Evolutionary conservation across 2,329 filamentous ascomycete genomes (phyloP).

Genomic region (Lasiodiplodia sp.): DNA sequence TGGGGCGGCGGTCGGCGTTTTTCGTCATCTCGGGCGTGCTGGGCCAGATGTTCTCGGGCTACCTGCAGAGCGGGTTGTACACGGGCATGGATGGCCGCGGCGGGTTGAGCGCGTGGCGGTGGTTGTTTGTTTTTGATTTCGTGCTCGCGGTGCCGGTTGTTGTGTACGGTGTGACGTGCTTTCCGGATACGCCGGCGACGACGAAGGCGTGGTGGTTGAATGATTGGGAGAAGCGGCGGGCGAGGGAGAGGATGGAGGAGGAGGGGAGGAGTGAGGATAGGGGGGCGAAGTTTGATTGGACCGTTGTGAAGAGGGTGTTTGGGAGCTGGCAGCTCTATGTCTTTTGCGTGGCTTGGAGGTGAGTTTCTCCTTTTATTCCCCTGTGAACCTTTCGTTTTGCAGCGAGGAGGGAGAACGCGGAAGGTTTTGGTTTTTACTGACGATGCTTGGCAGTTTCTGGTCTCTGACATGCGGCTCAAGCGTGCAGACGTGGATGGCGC

Average conservation of each 20-base stretch:
- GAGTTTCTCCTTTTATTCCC: not conserved
- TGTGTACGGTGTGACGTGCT: conserved; percentile 46
- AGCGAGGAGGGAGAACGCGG: too few relatives aligned
- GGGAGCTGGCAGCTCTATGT: conserved; percentile 55
- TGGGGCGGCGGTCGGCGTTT: conserved; percentile 18
- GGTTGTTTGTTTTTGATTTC: conserved; percentile 36
- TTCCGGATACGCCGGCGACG: conserved; percentile 55
- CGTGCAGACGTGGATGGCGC: conserved; percentile 50
- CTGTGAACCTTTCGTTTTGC: not conserved
- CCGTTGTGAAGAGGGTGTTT: conserved; percentile 50
- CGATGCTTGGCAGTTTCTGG: conserved; percentile 43
- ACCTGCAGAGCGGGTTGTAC: conserved; percentile 28
- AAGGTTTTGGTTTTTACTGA: not conserved
- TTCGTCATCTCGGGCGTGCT: conserved; percentile 23
- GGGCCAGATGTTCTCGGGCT: conserved; percentile 32
- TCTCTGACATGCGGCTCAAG: conserved; percentile 49
- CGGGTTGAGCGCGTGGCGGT: conserved; percentile 30
- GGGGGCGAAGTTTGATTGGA: conserved; percentile 47
- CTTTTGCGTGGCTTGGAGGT: conserved; percentile 47
- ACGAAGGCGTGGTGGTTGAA: conserved; percentile 54
- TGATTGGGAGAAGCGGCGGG: conserved; percentile 35
- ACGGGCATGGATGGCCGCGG: conserved; percentile 28
- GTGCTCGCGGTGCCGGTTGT: conserved; percentile 49
- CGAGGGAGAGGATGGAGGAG: conserved; percentile 36
- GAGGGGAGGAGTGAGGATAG: conserved; percentile 48